Evolutionary conservation across 352 stramenopile species (phyloP), one percentile per base, ranked within the genome.

Genomic region (Plasmopara muralis): DNA sequence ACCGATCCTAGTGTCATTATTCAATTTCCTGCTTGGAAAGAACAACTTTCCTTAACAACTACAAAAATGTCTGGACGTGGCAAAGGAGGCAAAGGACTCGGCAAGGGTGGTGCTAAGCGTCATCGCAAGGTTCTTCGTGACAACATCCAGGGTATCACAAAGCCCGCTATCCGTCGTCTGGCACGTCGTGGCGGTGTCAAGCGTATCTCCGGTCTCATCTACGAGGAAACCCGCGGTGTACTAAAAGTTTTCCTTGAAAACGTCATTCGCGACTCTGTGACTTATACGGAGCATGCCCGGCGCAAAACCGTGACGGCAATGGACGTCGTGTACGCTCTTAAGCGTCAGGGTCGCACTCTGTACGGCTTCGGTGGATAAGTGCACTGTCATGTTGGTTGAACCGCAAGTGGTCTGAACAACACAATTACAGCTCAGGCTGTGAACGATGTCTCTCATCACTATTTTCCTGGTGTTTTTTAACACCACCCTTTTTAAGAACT

Each of bases 201-300:
- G 87, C 93, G 95, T 74, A 98, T 98, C 70, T 97, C 85, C 16
- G 95, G 96, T 59, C 81, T 98, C 39, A 99, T 98, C 71, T 98
- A 99, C 75, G 95, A 99, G 78, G 95, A 99, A 74, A 98, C 94
- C 37, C 89, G 95, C 64, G 95, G 95, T 60, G 95, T 98, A 31
- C 87, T 99, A 51, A 98, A 98, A 84, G 94, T 98, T 18, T 99
- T 98, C 77, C 81, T 99, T 16, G 95, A 98, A 77, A 98, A 98
- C 73, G 91, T 98, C 16, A 98, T 98, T 75, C 77, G 87, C 69
- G 93, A 98, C 73, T 93, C 92, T 45, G 83, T 98, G 10, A 97
- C 87, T 8, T 98, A 98, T 80, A 98, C 92, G 30, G 93, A 98
- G 84, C 90, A 98, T 72, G 93, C 91, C 33, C 87, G 91, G 60